Evolutionary conservation across 495 filamentous ascomycete species (phyloP).

Genomic region (Podospora pseudoanserina): DNA sequence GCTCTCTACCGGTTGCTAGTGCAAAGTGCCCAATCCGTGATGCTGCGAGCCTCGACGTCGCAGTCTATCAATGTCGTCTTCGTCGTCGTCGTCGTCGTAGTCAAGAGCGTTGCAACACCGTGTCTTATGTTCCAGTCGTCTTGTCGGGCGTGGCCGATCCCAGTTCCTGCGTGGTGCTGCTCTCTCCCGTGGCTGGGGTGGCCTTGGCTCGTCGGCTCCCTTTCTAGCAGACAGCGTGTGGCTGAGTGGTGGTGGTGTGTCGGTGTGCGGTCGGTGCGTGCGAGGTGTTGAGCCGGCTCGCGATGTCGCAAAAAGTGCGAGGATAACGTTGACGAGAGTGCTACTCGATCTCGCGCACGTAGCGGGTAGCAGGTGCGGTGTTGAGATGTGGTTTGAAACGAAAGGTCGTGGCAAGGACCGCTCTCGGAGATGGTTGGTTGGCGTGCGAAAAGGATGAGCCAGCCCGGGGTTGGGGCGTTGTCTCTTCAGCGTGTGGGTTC

Average conservation of each 20-base stretch:
- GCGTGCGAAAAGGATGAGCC: conserved; percentile 23
- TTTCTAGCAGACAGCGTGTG: neutral
- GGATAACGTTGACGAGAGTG: neutral
- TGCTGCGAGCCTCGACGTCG: neutral
- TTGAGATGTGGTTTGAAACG: conserved; percentile 32
- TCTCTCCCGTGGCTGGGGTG: conserved; percentile 1
- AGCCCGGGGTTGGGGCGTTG: conserved; percentile 13
- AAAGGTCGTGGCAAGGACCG: conserved; percentile 32
- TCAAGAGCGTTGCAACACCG: neutral
- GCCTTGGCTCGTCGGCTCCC: conserved; percentile 4
- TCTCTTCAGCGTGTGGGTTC: conserved; percentile 9
- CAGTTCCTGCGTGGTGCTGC: neutral
- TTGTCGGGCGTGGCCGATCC: neutral
- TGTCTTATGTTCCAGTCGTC: neutral
- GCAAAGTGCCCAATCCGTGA: neutral
- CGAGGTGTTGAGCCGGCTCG: conserved; percentile 3
- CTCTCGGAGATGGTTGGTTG: conserved; percentile 35
- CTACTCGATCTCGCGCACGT: conserved; percentile 5
- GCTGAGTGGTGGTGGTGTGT: neutral
- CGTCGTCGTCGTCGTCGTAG: neutral
- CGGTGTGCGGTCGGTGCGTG: neutral
- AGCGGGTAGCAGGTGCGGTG: conserved; percentile 18
- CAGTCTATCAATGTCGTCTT: neutral
- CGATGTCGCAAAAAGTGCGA: neutral
- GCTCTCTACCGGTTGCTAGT: neutral